These are phyloP conservation scores for Verticillium isaacii DNA, from an alignment of 2,329 filamentous ascomycete genomes.

Conservation along the genomic window DNA sequence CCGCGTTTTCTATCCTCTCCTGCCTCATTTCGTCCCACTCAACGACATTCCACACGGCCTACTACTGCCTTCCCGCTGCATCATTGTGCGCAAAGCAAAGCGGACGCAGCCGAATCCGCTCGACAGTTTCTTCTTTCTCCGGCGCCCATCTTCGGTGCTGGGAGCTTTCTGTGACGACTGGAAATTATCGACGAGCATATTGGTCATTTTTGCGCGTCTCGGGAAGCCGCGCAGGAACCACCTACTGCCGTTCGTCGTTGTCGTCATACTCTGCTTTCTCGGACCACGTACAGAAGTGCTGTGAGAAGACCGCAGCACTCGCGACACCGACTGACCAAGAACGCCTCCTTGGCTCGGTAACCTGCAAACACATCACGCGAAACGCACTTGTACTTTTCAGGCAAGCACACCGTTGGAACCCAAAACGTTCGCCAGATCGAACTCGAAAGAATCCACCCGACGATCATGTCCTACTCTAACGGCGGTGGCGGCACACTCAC, in stretches of 20 bases:
- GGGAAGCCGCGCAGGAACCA: neutral
- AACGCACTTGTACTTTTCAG: neutral
- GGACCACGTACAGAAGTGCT: too few species aligned
- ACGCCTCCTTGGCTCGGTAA: neutral
- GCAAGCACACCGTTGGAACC: neutral
- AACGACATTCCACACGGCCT: neutral
- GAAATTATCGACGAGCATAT: neutral
- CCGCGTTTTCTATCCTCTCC: neutral
- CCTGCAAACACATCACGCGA: neutral
- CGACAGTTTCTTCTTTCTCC: too few species aligned
- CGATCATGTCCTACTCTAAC: constrained; percentile 55
- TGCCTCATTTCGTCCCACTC: neutral
- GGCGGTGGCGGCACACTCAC: constrained; percentile 72
- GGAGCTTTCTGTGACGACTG: neutral
- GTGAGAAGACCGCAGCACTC: neutral
- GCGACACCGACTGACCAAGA: neutral
- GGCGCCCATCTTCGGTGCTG: neutral
- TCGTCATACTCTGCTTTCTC: neutral
- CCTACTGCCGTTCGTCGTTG: neutral
- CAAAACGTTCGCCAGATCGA: neutral
- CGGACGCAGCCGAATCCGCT: neutral
- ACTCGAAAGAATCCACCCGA: constrained; percentile 5
- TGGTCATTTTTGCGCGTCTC: neutral
- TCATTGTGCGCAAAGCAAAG: neutral
- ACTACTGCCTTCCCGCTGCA: neutral